These are phyloP conservation scores for Ophryocystis elektroscirrha DNA, from an alignment of 169 alveolate species.

Conservation along the genomic window DNA sequence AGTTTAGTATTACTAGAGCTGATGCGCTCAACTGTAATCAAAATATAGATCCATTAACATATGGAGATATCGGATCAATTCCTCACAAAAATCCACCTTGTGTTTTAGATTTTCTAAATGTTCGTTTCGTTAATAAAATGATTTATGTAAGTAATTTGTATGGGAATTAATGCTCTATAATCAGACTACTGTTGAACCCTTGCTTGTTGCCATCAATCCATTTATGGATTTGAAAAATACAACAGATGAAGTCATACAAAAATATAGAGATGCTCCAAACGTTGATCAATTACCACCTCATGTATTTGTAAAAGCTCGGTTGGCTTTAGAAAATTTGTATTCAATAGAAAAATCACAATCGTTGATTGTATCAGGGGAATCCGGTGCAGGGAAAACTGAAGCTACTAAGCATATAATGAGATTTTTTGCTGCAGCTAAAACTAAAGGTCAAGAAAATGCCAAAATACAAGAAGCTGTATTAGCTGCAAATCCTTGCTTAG, in stretches of 20 bases:
- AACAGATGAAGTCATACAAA: conserved; percentile 41
- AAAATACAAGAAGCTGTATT: conserved; percentile 26
- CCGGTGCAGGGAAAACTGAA: conserved; percentile 94
- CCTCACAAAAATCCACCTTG: conserved; percentile 68
- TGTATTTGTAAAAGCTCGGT: conserved; percentile 54
- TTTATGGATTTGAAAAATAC: conserved; percentile 60
- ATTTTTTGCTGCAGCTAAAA: conserved; percentile 43
- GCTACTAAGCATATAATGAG: conserved; percentile 73
- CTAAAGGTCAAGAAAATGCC: conserved; percentile 2
- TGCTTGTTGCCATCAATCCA: conserved; percentile 64
- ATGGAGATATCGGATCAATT: conserved; percentile 66
- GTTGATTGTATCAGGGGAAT: conserved; percentile 79
- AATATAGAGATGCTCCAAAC: conserved; percentile 40
- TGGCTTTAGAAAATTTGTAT: conserved; percentile 56
- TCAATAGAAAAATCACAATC: conserved; percentile 55
- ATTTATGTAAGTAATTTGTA: conserved; percentile 22
- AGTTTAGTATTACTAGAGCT: conserved; percentile 48
- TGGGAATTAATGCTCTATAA: neutral
- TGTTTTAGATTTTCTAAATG: conserved; percentile 53
- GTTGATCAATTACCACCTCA: conserved; percentile 50
- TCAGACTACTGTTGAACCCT: conserved; percentile 64
- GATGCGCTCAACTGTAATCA: conserved; percentile 56
- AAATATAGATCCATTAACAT: conserved; percentile 65
- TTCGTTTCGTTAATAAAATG: conserved; percentile 51
- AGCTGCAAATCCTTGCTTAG: conserved; percentile 61